These are phyloP conservation scores for Gamarada debralockiae DNA, from an alignment of 495 filamentous ascomycete species.

Conservation along the genomic window DNA sequence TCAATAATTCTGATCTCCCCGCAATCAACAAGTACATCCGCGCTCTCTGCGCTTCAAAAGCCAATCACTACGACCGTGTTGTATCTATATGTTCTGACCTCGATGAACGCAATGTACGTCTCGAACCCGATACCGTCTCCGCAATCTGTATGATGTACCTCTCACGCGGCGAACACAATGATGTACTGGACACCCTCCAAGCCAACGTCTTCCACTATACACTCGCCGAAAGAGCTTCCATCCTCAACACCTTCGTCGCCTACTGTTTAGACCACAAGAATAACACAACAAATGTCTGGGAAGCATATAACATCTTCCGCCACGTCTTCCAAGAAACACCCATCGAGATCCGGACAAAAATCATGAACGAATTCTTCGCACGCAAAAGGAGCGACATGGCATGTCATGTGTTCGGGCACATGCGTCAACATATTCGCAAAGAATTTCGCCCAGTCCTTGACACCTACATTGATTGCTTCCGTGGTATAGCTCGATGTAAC, in stretches of 20 bases:
- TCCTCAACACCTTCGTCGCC: slow-evolving; percentile 59
- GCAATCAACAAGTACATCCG: slow-evolving; percentile 74
- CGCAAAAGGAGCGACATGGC: slow-evolving; percentile 78
- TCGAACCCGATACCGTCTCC: slow-evolving; percentile 70
- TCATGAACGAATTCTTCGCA: slow-evolving; percentile 83
- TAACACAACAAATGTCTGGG: slow-evolving; percentile 66
- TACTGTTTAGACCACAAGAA: slow-evolving; percentile 60
- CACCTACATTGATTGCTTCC: slow-evolving; percentile 73
- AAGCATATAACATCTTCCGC: slow-evolving; percentile 72
- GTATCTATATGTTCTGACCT: slow-evolving; percentile 69
- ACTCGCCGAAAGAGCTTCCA: slow-evolving; percentile 54
- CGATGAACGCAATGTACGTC: slow-evolving; percentile 59
- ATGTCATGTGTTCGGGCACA: slow-evolving; percentile 80
- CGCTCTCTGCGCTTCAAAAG: slow-evolving; percentile 57
- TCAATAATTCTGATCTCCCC: slow-evolving; percentile 52
- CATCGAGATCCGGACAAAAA: slow-evolving; percentile 52
- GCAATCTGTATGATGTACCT: slow-evolving; percentile 69
- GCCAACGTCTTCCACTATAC: slow-evolving; percentile 61
- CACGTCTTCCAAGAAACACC: slow-evolving; percentile 74
- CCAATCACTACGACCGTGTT: slow-evolving; percentile 59
- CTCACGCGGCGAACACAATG: slow-evolving; percentile 63
- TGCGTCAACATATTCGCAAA: slow-evolving; percentile 62
- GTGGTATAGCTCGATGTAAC: slow-evolving; percentile 62
- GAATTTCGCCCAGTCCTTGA: slow-evolving; percentile 59
- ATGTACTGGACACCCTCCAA: slow-evolving; percentile 74